Base-by-base conservation (phyloP, 495 filamentous ascomycete genomes). In the Xylaria intraflava region DNA sequence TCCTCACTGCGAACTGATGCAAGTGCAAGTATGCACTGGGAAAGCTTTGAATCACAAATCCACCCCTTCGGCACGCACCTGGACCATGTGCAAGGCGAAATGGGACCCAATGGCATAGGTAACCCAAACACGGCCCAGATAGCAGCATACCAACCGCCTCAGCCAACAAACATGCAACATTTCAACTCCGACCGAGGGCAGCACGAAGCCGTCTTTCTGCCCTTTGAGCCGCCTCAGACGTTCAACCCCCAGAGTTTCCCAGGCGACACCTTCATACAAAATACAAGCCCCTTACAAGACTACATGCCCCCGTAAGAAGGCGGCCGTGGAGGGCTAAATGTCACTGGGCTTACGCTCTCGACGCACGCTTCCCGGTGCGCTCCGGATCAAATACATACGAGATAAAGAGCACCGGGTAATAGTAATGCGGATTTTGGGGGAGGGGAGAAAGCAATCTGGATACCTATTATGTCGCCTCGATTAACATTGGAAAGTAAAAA, bases 11-110 rank as follows among this genome's bases (percentile, higher is more conserved):
- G 44, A 16, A 11, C 27, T 27, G 38, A 35, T 26, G 4, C 52
- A 24, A 43, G 26, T 4, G 36, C 38, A 19, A 20, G 45, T 20
- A 41, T 55, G 52, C 42, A 39, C 19, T 55, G 52, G 52, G 44
- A 55, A 20, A 48, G 44, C 52, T 55, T 55, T 23, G 52, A 55
- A 22, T 26, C 45, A 23, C 52, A 16, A n/a, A 55, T 55, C 19
- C 52, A 55, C 42, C 4, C 44, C 27, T 55, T 42, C 38, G 38
- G 23, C 12, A 10, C 41, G 12, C 41, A 43, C 10, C 20, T 36
- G 20, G 36, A 46, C 17, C 52, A 55, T 24, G 19, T 36, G 19
- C 45, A 41, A 17, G 26, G n/a, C 26, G 52, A 40, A 26, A 55
- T 14, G n/a, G 38, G 36, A 7, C 42, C 44, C n/a, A 43, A 33